These are phyloP conservation scores for Tuber calosporum DNA, from an alignment of 495 filamentous ascomycete species.

Conservation along the genomic window DNA sequence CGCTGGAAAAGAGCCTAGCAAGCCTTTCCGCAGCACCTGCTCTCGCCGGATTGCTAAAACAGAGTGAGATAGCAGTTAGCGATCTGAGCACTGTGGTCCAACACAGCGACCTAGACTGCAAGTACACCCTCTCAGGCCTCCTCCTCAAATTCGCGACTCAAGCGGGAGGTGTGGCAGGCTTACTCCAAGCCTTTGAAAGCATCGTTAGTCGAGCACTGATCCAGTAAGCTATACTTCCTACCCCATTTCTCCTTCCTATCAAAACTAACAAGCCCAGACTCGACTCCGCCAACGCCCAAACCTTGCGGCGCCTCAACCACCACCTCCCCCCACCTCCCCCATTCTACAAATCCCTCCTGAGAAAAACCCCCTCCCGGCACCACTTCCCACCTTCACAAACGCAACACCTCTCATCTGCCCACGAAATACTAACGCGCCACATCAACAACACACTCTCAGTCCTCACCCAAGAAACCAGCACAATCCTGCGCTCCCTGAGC, in stretches of 20 bases:
- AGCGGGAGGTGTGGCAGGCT: constrained; percentile 22
- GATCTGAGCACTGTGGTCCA: constrained; percentile 38
- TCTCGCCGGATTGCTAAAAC: constrained; percentile 36
- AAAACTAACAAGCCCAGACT: constrained; percentile 23
- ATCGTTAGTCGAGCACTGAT: constrained; percentile 28
- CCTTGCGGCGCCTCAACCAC: neutral
- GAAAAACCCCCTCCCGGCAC: constrained; percentile 25
- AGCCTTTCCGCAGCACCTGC: constrained; percentile 25
- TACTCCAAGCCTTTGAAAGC: constrained; percentile 29
- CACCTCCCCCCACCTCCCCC: constrained; percentile 3
- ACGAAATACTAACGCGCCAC: too few species aligned
- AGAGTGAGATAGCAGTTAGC: constrained; percentile 38
- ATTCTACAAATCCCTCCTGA: neutral
- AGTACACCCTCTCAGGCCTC: constrained; percentile 19
- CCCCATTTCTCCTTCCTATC: constrained; percentile 7
- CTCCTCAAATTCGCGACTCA: constrained; percentile 35
- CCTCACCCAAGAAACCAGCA: neutral
- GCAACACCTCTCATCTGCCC: too few species aligned
- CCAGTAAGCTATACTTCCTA: constrained; percentile 23
- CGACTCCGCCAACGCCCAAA: constrained; percentile 10
- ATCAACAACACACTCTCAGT: neutral
- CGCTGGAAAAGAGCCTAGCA: constrained; percentile 36
- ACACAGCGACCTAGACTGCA: constrained; percentile 37
- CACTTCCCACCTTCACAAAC: too few species aligned
- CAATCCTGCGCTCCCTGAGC: constrained; percentile 21